These are phyloP conservation scores for Kwoniella dendrophila DNA, from an alignment of 768 basidiomycete genomes.

Conservation along the genomic window DNA sequence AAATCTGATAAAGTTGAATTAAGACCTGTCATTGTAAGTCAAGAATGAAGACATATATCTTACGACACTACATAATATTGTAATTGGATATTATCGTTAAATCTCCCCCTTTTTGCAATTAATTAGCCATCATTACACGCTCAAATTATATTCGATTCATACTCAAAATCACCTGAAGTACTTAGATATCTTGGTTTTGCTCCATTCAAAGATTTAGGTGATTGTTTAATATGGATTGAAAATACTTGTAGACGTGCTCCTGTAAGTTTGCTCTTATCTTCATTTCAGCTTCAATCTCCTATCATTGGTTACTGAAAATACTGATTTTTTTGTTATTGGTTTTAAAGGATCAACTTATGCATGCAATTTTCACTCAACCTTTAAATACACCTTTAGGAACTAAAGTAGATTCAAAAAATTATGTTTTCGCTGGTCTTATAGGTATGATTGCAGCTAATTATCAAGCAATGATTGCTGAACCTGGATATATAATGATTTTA, in stretches of 20 bases:
- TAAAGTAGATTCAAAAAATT: conserved; percentile 28
- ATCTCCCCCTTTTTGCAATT: too few species aligned
- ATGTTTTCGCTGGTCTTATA: conserved; percentile 39
- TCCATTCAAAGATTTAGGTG: conserved; percentile 20
- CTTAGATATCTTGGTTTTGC: conserved; percentile 26
- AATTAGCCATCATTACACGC: conserved; percentile 40
- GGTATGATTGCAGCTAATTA: conserved; percentile 29
- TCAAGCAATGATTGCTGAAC: conserved; percentile 32
- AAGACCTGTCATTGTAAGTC: conserved; percentile 42
- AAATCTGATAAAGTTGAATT: conserved; percentile 42
- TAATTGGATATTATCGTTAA: too few species aligned
- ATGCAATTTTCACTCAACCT: conserved; percentile 35
- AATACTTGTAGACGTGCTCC: conserved; percentile 9
- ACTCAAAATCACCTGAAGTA: conserved; percentile 25
- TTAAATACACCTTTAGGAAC: conserved; percentile 2
- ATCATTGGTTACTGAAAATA: not conserved
- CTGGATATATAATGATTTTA: conserved; percentile 37
- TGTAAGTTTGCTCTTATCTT: conserved; percentile 17
- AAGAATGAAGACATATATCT: too few species aligned
- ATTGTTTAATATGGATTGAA: conserved; percentile 29
- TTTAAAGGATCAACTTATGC: conserved; percentile 26
- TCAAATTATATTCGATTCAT: conserved; percentile 25
- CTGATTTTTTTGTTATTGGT: not conserved
- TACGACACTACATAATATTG: too few species aligned
- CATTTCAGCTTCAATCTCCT: not conserved